Conservation (phyloP, 257 asterid species). For the Solanum dulcamara region DNA sequence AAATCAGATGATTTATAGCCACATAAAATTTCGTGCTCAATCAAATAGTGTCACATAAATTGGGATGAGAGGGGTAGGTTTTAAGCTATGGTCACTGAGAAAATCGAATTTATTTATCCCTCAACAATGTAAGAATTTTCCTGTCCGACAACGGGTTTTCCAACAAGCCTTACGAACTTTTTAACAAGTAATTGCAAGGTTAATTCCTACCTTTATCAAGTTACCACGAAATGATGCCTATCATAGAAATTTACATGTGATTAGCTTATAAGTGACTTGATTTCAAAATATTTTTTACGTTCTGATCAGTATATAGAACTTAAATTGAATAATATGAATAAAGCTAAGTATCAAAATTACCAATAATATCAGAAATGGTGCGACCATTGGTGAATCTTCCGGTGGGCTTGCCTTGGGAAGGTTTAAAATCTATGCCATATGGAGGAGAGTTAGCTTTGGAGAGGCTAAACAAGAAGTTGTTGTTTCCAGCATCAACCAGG, state of each 20-base stretch:
- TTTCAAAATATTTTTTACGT: neutral
- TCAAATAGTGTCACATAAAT: neutral
- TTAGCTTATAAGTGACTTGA: neutral
- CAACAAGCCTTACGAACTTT: too few relatives aligned
- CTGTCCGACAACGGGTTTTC: too few relatives aligned
- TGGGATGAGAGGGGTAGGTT: neutral
- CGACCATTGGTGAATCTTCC: conserved; percentile 55
- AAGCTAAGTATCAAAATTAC: conserved; percentile 13
- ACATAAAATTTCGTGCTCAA: too few relatives aligned
- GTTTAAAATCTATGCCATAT: conserved; percentile 41
- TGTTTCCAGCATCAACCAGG: conserved; percentile 40
- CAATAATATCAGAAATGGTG: conserved; percentile 40
- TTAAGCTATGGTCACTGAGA: too few relatives aligned
- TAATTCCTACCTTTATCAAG: neutral
- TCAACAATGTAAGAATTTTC: too few relatives aligned
- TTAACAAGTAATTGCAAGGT: neutral
- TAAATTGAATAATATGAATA: neutral
- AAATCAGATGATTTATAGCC: neutral
- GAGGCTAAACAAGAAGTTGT: conserved; percentile 33
- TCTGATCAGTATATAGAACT: neutral
- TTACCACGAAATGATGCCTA: neutral
- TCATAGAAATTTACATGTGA: neutral
- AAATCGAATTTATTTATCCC: too few relatives aligned
- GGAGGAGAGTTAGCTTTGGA: conserved; percentile 48
- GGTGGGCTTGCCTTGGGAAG: conserved; percentile 39